Conservation (phyloP, 2,329 filamentous ascomycete genomes). For the Bertia moriformis region DNA sequence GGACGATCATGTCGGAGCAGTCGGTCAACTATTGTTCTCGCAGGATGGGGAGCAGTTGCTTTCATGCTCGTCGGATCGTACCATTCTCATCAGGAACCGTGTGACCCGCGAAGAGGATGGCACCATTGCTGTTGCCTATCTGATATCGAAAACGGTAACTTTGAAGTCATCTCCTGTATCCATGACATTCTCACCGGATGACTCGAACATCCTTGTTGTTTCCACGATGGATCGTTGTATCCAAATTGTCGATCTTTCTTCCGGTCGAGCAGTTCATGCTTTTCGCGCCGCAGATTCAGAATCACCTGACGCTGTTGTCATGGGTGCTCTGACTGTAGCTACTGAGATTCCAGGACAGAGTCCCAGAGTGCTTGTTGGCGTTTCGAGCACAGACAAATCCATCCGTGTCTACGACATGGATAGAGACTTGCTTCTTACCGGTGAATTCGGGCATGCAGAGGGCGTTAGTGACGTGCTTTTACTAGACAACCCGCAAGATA, state of each 20-base stretch:
- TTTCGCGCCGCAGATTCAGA: slow-evolving; percentile 47
- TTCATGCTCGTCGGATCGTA: slow-evolving; percentile 46
- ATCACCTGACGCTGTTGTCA: slow-evolving; percentile 39
- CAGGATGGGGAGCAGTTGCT: slow-evolving; percentile 36
- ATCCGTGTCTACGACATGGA: slow-evolving; percentile 46
- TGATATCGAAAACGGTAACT: slow-evolving; percentile 39
- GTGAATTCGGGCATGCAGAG: slow-evolving; percentile 52
- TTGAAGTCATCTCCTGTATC: slow-evolving; percentile 46
- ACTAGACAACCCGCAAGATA: slow-evolving; percentile 15
- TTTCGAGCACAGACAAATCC: slow-evolving; percentile 51
- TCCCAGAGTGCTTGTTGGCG: slow-evolving; percentile 35
- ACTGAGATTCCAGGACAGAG: slow-evolving; percentile 28
- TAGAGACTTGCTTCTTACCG: slow-evolving; percentile 35
- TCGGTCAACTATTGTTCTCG: slow-evolving; percentile 38
- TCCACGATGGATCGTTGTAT: slow-evolving; percentile 46
- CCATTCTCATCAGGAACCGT: slow-evolving; percentile 40
- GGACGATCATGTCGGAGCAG: slow-evolving; percentile 49
- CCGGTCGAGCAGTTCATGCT: slow-evolving; percentile 32
- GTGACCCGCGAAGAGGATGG: slow-evolving; percentile 24
- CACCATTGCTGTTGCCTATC: slow-evolving; percentile 29
- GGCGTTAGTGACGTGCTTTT: slow-evolving; percentile 44
- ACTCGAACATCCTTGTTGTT: slow-evolving; percentile 33
- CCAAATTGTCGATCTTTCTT: slow-evolving; percentile 34
- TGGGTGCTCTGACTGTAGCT: slow-evolving; percentile 34
- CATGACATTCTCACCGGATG: slow-evolving; percentile 34